These are phyloP conservation scores for Fraxinus anomala DNA, from an alignment of 257 asterid species.

Conservation along the genomic window DNA sequence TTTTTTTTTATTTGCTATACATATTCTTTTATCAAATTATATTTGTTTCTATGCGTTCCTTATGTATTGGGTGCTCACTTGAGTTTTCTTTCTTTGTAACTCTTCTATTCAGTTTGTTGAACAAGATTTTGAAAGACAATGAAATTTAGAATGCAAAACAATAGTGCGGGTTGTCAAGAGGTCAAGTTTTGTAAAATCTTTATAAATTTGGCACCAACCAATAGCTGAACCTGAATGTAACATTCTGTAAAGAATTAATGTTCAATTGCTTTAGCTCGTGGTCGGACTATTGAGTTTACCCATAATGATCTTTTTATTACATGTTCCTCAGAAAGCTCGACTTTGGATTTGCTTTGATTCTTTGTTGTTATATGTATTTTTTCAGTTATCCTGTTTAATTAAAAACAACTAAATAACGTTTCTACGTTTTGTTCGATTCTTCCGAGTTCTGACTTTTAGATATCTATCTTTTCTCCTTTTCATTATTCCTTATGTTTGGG, in stretches of 20 bases:
- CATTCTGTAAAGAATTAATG: not conserved
- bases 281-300: not conserved
- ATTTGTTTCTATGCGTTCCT: too few species aligned
- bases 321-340: not conserved
- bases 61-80: too few species aligned
- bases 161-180: conserved; percentile 69
- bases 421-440: not conserved
- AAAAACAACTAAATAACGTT: not conserved
- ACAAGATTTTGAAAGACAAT: not conserved
- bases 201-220: too few species aligned
- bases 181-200: conserved; percentile 34
- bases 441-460: not conserved
- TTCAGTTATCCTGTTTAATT: not conserved
- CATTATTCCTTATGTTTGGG: too few species aligned
- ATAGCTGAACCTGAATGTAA: not conserved
- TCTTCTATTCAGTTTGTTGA: too few species aligned
- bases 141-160: conserved; percentile 86
- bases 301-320: not conserved
- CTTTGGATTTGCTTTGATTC: not conserved
- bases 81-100: too few species aligned
- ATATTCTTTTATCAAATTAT: too few species aligned
- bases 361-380: not conserved
- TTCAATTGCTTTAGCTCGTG: not conserved
- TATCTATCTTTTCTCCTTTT: too few species aligned
- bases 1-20: too few species aligned